Evolutionary conservation across 495 filamentous ascomycete species (phyloP), one percentile per base, ranked within the genome.

Genomic region (Podospora bellae-mahoneyi): DNA sequence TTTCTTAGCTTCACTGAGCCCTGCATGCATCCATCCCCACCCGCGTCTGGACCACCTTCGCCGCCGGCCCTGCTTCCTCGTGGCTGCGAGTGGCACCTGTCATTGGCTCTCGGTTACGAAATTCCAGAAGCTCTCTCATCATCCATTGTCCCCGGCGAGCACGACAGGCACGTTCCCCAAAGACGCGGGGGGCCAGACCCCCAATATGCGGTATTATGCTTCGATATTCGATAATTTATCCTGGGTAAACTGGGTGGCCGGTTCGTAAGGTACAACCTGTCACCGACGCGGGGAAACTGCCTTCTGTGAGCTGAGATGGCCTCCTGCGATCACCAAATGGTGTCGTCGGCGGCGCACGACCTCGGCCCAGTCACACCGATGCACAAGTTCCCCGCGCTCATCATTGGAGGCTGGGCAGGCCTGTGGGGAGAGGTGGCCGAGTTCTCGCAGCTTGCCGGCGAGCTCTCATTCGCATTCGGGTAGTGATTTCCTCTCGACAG

Each of bases 1-100:
- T 58, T 58, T 20, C 55, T 58, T 58, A 26, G 55, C 55, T 58
- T 58, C 55, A 20, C 9, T 58, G 55, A 58, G 10, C n/a, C 55
- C 55, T 58, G 55, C 55, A 58, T 58, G 55, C 55, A 58, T 58
- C 55, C 55, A 58, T 58, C 55, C n/a, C 23, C 55, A 23, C 23
- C n/a, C n/a, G 55, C n/a, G 23, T 58, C 55, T 58, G 55, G 55
- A 58, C 19, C 55, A 26, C 55, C 55, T 20, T n/a, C 6, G 18
- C 7, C 56, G 19, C 7, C 56, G 19, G 56, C 56, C 56, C 56
- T 59, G 56, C 56, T 48, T 48, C 56, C 56, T 59, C 56, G 56
- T 59, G 56, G 60, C 60, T 27, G 23, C 18, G 27, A 28, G 18
- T 4, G 60, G 60, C 23, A 3, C 2, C 5, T 30, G 5, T 62